Conservation (phyloP, 805 yeast genomes). For the Diddensiella santjacobensis region DNA sequence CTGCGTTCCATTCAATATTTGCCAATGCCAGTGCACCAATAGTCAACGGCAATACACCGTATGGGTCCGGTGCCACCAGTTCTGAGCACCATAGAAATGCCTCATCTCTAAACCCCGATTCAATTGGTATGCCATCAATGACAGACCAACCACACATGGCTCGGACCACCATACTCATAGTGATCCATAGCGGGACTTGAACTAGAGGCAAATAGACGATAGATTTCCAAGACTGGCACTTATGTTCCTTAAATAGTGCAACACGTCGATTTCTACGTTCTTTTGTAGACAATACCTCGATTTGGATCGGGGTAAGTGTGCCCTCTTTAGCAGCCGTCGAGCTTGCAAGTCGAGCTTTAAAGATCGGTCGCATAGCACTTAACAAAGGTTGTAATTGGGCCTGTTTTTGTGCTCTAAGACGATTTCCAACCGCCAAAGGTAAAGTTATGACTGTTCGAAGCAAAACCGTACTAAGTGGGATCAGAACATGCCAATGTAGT, state of each 20-base stretch:
- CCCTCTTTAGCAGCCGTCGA: constrained; percentile 29
- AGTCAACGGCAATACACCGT: constrained; percentile 60
- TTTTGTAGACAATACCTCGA: constrained; percentile 65
- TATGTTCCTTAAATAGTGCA: constrained; percentile 57
- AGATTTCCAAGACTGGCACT: constrained; percentile 79
- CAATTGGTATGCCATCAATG: constrained; percentile 31
- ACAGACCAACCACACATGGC: constrained; percentile 58
- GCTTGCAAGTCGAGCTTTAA: constrained; percentile 50
- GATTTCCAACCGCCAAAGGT: constrained; percentile 72
- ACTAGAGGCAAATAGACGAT: constrained; percentile 61
- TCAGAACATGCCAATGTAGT: constrained; percentile 78
- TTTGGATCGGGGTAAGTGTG: constrained; percentile 70
- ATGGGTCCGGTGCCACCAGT: constrained; percentile 58
- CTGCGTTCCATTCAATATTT: constrained; percentile 83
- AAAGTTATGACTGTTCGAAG: constrained; percentile 65
- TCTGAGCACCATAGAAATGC: constrained; percentile 61
- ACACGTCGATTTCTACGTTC: constrained; percentile 77
- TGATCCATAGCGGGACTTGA: constrained; percentile 85
- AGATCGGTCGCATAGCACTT: constrained; percentile 70
- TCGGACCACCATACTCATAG: constrained; percentile 65
- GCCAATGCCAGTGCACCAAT: constrained; percentile 68
- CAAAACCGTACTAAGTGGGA: constrained; percentile 68
- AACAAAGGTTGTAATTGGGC: constrained; percentile 66
- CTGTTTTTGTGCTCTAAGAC: constrained; percentile 67
- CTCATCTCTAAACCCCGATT: constrained; percentile 39